Base-by-base conservation (phyloP, 208 protist genomes). In the Wallacemonas collosoma region DNA sequence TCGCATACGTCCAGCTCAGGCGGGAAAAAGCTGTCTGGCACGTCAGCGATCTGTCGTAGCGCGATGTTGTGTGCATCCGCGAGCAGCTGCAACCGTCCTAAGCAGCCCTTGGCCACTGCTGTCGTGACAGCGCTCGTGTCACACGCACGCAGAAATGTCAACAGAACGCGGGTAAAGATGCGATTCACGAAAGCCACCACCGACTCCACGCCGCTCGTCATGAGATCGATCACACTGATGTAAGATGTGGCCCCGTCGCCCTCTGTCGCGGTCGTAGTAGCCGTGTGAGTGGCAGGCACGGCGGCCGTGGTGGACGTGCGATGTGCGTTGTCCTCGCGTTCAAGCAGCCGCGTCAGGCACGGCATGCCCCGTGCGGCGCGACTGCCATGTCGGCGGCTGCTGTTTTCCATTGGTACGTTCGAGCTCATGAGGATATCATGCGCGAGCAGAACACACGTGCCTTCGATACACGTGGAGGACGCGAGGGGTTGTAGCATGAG, bases 91-190 rank as follows among this genome's bases (percentile, higher is more conserved):
- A 95, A 61, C 26, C 83, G 80, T 41, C 76, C 38, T 45, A 95
- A 63, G 40, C 81, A 76, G 54, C 81, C 75, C 58, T 88, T 80
- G 14, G 86, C 44, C n/a, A 95, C 72, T 38, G 81, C 72, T 41
- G 83, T 85, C 2, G 87, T 74, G 45, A 85, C 73, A 12, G 75
- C 72, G 43, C 74, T 65, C 9, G 90, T 56, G 66, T 88, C 75
- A 38, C 79, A 76, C 58, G 75, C 72, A 55, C 79, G 43, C 44
- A 91, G 75, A 62, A 87, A 88, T 9, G 82, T 83, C 63, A 93
- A 40, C 50, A 95, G 68, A 11, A 88, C 79, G 38, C 77, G 75
- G 38, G 77, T 81, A 35, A 95, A 76, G 39, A 79, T 72, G 41
- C 81, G 74, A 70, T 86, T 93, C 47, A 88, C 80, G 14, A 82